Evolutionary conservation across 345 rosid species (phyloP).

Genomic region (Ailanthus altissimus): DNA sequence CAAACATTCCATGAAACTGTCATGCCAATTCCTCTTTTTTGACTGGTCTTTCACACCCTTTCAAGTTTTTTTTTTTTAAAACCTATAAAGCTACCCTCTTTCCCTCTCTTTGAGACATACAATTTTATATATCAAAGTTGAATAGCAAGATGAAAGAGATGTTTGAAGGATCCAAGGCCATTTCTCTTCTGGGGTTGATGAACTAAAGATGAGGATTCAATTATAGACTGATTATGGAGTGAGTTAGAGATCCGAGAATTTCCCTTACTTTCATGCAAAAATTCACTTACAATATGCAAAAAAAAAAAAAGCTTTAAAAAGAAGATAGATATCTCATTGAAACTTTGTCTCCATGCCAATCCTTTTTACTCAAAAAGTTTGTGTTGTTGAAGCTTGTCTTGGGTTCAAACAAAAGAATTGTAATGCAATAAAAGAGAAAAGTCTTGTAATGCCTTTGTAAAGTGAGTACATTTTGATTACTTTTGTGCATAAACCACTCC

Average conservation of each 20-base stretch:
- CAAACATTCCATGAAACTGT: slow-evolving; percentile 13
- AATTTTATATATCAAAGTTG: slow-evolving; percentile 4
- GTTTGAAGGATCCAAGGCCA: slow-evolving; percentile 47
- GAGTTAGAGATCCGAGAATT: slow-evolving; percentile 57
- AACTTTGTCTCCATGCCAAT: slow-evolving; percentile 57
- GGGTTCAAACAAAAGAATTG: slow-evolving; percentile 18
- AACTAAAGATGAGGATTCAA: slow-evolving; percentile 29
- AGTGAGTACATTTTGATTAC: slow-evolving; percentile 40
- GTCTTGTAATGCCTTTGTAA: slow-evolving; percentile 36
- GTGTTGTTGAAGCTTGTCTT: slow-evolving; percentile 41
- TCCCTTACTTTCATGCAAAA: slow-evolving; percentile 63
- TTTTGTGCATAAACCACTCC: slow-evolving; percentile 34
- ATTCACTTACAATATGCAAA: slow-evolving; percentile 9
- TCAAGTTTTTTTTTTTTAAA: background rate
- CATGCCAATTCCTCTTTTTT: slow-evolving; percentile 38
- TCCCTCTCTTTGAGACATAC: background rate
- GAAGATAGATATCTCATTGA: slow-evolving; percentile 35
- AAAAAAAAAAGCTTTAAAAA: slow-evolving; percentile 34
- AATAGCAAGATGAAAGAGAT: slow-evolving; percentile 14
- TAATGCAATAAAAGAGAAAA: slow-evolving; percentile 33
- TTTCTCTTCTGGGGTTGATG: slow-evolving; percentile 21
- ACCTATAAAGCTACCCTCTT: background rate
- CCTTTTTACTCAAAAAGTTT: slow-evolving; percentile 21
- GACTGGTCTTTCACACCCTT: slow-evolving; percentile 41
- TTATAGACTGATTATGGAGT: slow-evolving; percentile 50